These are phyloP conservation scores for Teratosphaeria nubilosa DNA, from an alignment of 2,329 filamentous ascomycete genomes.

Conservation along the genomic window DNA sequence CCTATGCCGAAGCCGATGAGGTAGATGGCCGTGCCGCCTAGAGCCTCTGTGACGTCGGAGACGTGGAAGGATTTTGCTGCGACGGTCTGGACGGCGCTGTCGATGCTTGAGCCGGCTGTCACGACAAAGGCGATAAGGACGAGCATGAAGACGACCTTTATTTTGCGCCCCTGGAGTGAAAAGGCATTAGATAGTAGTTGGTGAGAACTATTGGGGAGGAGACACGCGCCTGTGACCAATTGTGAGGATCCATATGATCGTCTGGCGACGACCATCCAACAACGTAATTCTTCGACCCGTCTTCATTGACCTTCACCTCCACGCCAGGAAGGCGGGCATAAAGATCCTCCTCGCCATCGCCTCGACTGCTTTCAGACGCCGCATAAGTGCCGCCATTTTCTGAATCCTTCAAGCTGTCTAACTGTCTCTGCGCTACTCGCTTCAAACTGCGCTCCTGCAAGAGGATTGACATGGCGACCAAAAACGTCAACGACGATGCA, in stretches of 20 bases:
- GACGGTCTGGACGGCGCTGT: constrained; percentile 38
- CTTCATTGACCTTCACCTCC: background rate
- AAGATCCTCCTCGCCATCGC: background rate
- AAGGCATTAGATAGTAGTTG: background rate
- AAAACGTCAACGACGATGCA: background rate
- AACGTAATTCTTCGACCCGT: background rate
- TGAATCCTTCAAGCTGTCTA: background rate
- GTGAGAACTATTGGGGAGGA: background rate
- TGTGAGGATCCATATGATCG: constrained; percentile 5
- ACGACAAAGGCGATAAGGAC: constrained; percentile 41
- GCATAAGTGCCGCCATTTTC: background rate
- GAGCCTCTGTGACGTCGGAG: constrained; percentile 39
- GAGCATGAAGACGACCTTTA: constrained; percentile 20
- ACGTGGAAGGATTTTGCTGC: constrained; percentile 39
- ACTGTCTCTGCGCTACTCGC: background rate
- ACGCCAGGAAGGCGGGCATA: constrained; percentile 1
- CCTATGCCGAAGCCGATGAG: constrained; percentile 37
- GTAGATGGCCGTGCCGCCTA: constrained; percentile 35
- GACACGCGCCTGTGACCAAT: constrained; percentile 1
- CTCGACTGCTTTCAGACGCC: background rate
- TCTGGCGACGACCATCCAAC: constrained; percentile 3
- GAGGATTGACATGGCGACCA: background rate
- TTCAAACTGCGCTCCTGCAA: background rate
- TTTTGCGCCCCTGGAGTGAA: background rate
- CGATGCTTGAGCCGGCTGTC: constrained; percentile 43